Base-by-base conservation (phyloP, 805 yeast species). In the Martiniozyma abietophila region DNA sequence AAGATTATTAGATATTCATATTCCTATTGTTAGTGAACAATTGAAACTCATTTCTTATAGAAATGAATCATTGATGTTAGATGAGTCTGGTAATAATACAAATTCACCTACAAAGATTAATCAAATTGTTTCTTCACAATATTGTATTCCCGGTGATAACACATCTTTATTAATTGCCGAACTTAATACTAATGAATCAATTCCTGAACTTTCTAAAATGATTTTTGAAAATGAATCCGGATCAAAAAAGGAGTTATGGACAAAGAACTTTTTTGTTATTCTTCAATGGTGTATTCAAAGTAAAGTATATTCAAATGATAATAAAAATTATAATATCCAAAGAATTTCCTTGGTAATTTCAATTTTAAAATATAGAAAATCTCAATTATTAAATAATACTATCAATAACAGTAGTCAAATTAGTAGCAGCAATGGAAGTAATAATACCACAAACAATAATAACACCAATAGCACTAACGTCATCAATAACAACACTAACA, bases 61-160 rank as follows among this genome's bases (percentile, higher is more conserved):
- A 48, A 80, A 80, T 50, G 85, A 80, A 55, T 77, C 85, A 3
- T 58, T 80, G 34, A 74, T 76, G 67, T 61, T 75, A 29, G 74
- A 72, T 47, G 58, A 56, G 29, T 29, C 48, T 4, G 46, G 39
- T 29, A 19, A 31, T 6, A 16, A 21, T 10, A 25, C 42, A 10
- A 23, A 22, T 25, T 21, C 19, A n/a, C n/a, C n/a, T n/a, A 14
- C 32, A 8, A 23, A 16, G 3, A 18, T 17, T 8, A 22, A 19
- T 10, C 8, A 7, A 18, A 27, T 17, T 24, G 23, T 11, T 18
- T 15, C 21, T 9, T 15, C 12, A 8, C 12, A 18, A n/a, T n/a
- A 26, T n/a, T 14, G 8, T 4, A 24, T 29, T 15, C 33, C 42
- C 2, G 19, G 37, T 15, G 43, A 48, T 22, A 43, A 43, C 23